These are phyloP conservation scores for Diplodia sapinea DNA, from an alignment of 2,329 filamentous ascomycete genomes.

Conservation along the genomic window DNA sequence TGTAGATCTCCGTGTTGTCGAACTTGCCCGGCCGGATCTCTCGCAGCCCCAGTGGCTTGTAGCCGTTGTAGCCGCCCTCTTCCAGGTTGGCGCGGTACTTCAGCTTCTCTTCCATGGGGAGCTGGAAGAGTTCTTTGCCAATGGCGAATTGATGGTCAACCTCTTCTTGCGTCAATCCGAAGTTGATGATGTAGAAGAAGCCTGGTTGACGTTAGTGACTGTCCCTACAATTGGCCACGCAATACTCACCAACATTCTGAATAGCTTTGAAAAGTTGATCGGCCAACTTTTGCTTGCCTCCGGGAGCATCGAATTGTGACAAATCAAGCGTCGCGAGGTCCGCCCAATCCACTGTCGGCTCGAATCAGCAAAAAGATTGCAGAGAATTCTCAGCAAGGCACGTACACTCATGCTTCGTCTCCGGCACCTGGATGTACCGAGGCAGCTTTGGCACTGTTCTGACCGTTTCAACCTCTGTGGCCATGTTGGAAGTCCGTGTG, in stretches of 20 bases:
- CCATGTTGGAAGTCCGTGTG: background rate
- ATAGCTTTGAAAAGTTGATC: conserved; percentile 35
- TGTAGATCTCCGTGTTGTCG: conserved; percentile 67
- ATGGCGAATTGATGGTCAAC: conserved; percentile 67
- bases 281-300: conserved; percentile 35
- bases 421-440: conserved; percentile 10
- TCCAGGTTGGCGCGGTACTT: conserved; percentile 54
- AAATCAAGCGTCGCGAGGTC: conserved; percentile 35
- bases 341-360: conserved; percentile 36
- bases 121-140: conserved; percentile 62
- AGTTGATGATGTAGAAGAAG: conserved; percentile 68
- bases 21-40: conserved; percentile 40
- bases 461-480: conserved; percentile 8
- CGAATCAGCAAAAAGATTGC: background rate
- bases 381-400: no score
- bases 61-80: conserved; percentile 37
- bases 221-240: background rate
- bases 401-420: conserved; percentile 21
- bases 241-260: conserved; percentile 21
- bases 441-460: background rate
- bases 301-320: conserved; percentile 34
- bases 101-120: conserved; percentile 64
- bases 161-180: conserved; percentile 64
- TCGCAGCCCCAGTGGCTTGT: conserved; percentile 50
- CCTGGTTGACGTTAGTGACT: background rate